Percentiles rank a stretch among this genome's conserved stretches.
These are phyloP conservation scores for Ceratocystis lukuohia DNA, from an alignment of 2,329 filamentous ascomycete species.

Conservation along the genomic window DNA sequence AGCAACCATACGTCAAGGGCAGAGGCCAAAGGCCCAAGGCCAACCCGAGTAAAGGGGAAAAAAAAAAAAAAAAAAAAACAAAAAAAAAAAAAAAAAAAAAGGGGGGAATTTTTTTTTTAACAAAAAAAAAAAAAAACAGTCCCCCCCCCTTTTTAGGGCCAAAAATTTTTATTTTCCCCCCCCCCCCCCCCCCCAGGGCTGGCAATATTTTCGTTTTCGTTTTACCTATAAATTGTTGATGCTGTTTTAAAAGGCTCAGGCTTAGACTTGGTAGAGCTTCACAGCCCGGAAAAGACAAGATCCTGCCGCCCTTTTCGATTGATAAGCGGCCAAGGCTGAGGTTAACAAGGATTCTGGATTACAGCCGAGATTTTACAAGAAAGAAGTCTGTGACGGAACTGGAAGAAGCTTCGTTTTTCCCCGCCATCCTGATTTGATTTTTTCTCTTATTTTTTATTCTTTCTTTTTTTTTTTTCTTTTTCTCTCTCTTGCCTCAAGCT, in stretches of 20 bases:
- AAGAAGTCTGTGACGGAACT: background rate
- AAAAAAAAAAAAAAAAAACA: no score
- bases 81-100: no score
- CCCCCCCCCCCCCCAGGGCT: no score
- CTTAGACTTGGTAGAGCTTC: background rate
- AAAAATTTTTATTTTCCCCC: no score
- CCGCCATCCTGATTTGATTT: conserved; percentile 2
- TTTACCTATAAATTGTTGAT: no score
- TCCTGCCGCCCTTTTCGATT: background rate
- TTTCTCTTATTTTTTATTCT: background rate
- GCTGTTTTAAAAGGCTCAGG: no score
- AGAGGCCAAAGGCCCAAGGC: background rate
- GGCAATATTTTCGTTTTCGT: no score
- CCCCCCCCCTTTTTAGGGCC: no score
- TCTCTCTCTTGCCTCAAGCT: background rate
- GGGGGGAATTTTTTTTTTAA: no score
- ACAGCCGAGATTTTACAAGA: background rate
- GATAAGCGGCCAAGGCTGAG: conserved; percentile 6
- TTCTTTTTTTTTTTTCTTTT: background rate
- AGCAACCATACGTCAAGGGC: background rate
- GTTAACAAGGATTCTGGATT: background rate
- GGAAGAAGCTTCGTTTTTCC: conserved; percentile 7
- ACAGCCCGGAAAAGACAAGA: background rate
- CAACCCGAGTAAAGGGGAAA: no score
- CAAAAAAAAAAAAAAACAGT: no score